Percentiles rank a stretch among this genome's conserved stretches.
phyloP scores from a whole-genome alignment of 768 basidiomycete genomes.

The Tricholoma hemisulphureum region DNA sequence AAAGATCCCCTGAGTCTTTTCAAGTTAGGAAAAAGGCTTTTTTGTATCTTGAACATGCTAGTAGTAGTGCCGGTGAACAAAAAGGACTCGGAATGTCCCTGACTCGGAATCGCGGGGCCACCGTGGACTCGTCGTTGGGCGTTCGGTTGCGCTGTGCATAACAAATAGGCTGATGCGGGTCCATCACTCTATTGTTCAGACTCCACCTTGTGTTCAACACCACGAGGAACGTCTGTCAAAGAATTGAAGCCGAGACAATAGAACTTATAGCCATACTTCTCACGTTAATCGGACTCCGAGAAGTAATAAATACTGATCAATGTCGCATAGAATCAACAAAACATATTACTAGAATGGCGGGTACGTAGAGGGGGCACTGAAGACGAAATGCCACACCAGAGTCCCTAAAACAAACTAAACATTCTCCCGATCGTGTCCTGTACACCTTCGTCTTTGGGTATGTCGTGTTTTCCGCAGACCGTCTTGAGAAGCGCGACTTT shows the following conservation, averaged over 20 bases:
- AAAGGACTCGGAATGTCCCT: conserved; percentile 3
- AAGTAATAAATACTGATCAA: no score
- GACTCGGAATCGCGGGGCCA: background rate
- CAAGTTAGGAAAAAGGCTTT: no score
- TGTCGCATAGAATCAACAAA: no score
- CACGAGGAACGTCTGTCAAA: no score
- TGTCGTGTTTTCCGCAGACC: conserved; percentile 55
- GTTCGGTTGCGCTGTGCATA: background rate
- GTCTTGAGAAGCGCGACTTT: conserved; percentile 60
- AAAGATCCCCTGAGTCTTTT: conserved; percentile 10
- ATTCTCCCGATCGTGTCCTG: conserved; percentile 57
- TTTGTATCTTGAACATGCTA: background rate
- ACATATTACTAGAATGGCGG: background rate
- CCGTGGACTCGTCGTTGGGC: background rate
- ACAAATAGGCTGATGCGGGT: background rate
- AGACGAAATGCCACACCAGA: background rate
- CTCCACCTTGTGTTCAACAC: background rate
- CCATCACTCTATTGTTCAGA: background rate
- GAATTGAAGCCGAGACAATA: no score
- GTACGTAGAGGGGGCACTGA: background rate
- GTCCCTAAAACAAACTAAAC: conserved; percentile 30
- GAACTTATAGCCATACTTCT: no score
- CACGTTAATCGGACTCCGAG: no score
- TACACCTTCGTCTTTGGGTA: conserved; percentile 64
- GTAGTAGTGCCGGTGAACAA: conserved; percentile 12